phyloP scores from a whole-genome alignment of 305 asterid species.

The Solanum chacoense region DNA sequence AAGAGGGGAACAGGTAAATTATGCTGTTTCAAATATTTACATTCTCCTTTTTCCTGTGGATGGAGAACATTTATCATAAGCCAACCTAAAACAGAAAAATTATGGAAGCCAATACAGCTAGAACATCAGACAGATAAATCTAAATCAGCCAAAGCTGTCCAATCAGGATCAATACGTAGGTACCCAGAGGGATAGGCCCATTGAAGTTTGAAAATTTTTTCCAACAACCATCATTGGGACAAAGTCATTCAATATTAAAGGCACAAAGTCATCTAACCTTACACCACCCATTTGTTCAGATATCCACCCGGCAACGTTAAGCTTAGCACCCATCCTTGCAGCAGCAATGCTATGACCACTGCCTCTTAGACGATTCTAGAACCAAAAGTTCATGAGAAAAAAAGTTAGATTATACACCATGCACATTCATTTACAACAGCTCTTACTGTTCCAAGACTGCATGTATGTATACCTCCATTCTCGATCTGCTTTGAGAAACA shows the following conservation, averaged over 20 bases:
- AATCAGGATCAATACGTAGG: not conserved
- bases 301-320: conserved; percentile 91
- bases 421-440: not conserved
- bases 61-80: not conserved
- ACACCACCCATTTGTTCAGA: conserved; percentile 98
- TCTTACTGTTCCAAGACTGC: not conserved
- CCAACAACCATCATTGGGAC: not conserved
- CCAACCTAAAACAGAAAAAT: not conserved
- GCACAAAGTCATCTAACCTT: conserved; percentile 41
- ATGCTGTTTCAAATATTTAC: not conserved
- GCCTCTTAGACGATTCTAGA: conserved; percentile 93
- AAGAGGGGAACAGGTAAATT: not conserved
- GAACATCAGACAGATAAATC: not conserved
- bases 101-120: not conserved
- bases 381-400: conserved; percentile 7
- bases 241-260: not conserved
- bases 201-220: not conserved
- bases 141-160: not conserved
- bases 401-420: not conserved
- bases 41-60: not conserved
- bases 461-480: conserved; percentile 75
- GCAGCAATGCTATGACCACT: conserved; percentile 98
- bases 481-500: conserved; percentile 93
- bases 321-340: conserved; percentile 97
- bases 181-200: not conserved